Evolutionary conservation across 495 filamentous ascomycete genomes (phyloP).

Genomic region (Penicillium macrosclerotiorum): DNA sequence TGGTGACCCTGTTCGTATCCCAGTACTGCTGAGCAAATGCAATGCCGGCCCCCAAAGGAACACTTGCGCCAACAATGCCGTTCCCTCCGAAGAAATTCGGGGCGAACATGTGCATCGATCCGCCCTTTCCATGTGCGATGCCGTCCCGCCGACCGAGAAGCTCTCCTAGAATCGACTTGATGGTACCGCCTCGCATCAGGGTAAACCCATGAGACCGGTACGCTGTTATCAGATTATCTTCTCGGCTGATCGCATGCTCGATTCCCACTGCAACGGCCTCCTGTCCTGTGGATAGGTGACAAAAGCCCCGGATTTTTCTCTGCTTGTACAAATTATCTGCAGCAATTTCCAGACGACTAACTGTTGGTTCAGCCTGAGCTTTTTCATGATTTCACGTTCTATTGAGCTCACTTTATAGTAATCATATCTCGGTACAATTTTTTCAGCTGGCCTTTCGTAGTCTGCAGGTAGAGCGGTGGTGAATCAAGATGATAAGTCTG

Average conservation of each 20-base stretch:
- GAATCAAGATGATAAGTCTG: slow-evolving; percentile 99
- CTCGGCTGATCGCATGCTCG: slow-evolving; percentile 87
- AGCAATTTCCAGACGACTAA: slow-evolving; percentile 98
- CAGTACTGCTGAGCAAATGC: slow-evolving; percentile 97
- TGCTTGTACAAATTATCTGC: slow-evolving; percentile 97
- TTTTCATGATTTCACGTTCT: too few species aligned
- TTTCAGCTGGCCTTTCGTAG: slow-evolving; percentile 96
- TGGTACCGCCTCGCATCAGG: slow-evolving; percentile 88
- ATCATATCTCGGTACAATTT: slow-evolving; percentile 99
- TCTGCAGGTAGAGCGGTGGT: slow-evolving; percentile 82
- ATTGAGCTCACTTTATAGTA: slow-evolving; percentile 67
- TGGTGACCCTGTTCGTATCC: slow-evolving; percentile 74
- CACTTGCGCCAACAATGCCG: slow-evolving; percentile 98
- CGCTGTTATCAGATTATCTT: slow-evolving; percentile 93
- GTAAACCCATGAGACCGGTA: slow-evolving; percentile 99
- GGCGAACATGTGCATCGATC: slow-evolving; percentile 99
- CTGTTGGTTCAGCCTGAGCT: slow-evolving; percentile 3
- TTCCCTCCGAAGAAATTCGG: slow-evolving; percentile 98
- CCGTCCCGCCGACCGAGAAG: slow-evolving; percentile 90
- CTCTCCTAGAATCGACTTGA: slow-evolving; percentile 94
- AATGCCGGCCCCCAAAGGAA: slow-evolving; percentile 93
- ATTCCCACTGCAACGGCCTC: slow-evolving; percentile 97
- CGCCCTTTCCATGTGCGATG: slow-evolving; percentile 98
- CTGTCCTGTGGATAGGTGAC: slow-evolving; percentile 95
- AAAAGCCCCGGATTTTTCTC: slow-evolving; percentile 99